Evolutionary conservation across 495 filamentous ascomycete genomes (phyloP), one percentile per base, ranked within the genome.

Genomic region (Penicillium maclennaniae): DNA sequence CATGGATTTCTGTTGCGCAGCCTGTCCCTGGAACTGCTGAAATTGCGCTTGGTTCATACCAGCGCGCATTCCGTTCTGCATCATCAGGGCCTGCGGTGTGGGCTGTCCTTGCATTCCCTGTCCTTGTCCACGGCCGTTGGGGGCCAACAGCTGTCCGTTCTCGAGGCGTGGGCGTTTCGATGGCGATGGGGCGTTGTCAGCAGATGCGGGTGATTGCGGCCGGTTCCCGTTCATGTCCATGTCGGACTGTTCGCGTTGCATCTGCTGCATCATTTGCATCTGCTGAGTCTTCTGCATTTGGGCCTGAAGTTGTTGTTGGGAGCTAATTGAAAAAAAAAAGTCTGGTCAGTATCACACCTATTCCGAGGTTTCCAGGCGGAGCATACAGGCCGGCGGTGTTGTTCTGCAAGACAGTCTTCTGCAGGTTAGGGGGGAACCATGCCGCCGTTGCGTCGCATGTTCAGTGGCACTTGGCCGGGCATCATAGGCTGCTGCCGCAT

Each of bases 121-220:
- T 54, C 81, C 81, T 44, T 83, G 88, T 69, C 80, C 80, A 57
- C 87, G 83, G 60, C 88, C 91, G 69, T 89, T 91, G 36, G 83
- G 85, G 68, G 87, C 86, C 77, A 95, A 87, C 62, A 82, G 83
- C 59, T 85, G 87, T 51, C 84, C 83, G 61, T 88, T 88, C 53
- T 96, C 93, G 37, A 97, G 79, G 36, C 92, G 89, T n/a, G 85
- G 87, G 62, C 93, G 79, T 73, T 98, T 98, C 48, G 86, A 89
- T 8, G 93, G 92, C 20, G 93, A 97, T 6, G 91, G 88, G 26
- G 89, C 89, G 62, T 95, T 95, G 39, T 96, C 92, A 25, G 82
- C 83, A 7, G 87, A 85, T 26, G 86, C 82, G 6, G 90, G 91
- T 34, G 89, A 96, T 54, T 87, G 87, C 23, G 89, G 85, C 41